Conservation (phyloP, 1,284 basidiomycete species). For the Cryptococcus wingfieldii region DNA sequence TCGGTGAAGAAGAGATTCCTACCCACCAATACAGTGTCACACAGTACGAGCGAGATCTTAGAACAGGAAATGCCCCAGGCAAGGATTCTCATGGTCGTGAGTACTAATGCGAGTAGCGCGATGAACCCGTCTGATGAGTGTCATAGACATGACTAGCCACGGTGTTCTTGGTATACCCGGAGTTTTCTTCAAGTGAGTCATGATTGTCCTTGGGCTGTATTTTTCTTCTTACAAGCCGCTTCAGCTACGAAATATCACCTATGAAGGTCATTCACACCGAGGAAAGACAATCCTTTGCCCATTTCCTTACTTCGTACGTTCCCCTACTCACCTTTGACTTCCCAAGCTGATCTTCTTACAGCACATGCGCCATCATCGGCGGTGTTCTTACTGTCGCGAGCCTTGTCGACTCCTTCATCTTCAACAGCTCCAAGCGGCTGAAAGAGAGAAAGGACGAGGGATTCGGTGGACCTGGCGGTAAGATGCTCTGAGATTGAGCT, state of each 20-base stretch:
- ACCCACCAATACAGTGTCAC: conserved; percentile 84
- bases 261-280: conserved; percentile 89
- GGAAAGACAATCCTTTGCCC: conserved; percentile 86
- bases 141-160: conserved; percentile 62
- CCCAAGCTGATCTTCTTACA: conserved; percentile 36
- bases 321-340: not conserved
- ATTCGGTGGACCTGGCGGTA: conserved; percentile 41
- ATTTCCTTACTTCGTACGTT: conserved; percentile 90
- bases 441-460: conserved; percentile 34
- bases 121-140: not conserved
- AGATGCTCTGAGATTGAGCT: conserved; percentile 35
- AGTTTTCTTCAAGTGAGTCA: conserved; percentile 71
- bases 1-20: conserved; percentile 61
- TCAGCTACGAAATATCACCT: conserved; percentile 87
- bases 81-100: conserved; percentile 62
- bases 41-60: conserved; percentile 87
- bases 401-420: conserved; percentile 82
- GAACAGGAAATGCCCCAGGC: conserved; percentile 51
- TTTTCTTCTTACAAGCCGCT: conserved; percentile 2
- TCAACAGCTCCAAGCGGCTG: conserved; percentile 51
- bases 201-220: not conserved
- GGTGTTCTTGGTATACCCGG: conserved; percentile 74
- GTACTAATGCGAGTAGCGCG: not conserved
- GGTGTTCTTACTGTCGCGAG: conserved; percentile 94
- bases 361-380: conserved; percentile 95